A percentile compares a stretch with the other conserved stretches of the same genome.
Evolutionary conservation across 768 basidiomycete species (phyloP).

Genomic region (Myochromella boudieri): DNA sequence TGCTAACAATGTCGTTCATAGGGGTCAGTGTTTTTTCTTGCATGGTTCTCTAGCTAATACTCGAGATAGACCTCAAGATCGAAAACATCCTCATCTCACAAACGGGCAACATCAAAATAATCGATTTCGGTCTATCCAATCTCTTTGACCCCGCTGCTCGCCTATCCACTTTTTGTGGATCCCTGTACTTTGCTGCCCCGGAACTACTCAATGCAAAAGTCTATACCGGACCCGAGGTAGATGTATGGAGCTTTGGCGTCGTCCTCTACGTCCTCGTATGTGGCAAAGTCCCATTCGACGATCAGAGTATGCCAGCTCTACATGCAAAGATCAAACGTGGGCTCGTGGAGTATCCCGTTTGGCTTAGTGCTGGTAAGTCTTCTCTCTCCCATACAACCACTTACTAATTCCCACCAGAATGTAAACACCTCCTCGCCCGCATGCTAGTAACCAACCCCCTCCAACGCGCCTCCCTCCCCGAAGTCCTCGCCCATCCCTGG

Average conservation of each 20-base stretch:
- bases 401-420: slow-evolving; percentile 57
- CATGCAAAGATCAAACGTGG: slow-evolving; percentile 99
- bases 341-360: slow-evolving; percentile 94
- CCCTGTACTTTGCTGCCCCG: slow-evolving; percentile 97
- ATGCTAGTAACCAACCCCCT: slow-evolving; percentile 97
- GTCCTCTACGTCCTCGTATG: slow-evolving; percentile 97
- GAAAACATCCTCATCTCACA: slow-evolving; percentile 99
- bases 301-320: slow-evolving; percentile 98
- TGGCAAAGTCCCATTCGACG: slow-evolving; percentile 98
- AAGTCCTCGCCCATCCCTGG: slow-evolving; percentile 89
- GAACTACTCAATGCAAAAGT: slow-evolving; percentile 96
- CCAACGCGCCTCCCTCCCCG: slow-evolving; percentile 76
- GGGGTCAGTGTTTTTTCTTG: slow-evolving; percentile 49
- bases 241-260: slow-evolving; percentile 99
- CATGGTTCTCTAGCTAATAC: not conserved
- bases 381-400: not conserved
- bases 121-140: slow-evolving; percentile 98
- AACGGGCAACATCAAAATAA: slow-evolving; percentile 99
- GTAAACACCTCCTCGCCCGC: slow-evolving; percentile 87
- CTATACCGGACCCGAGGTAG: slow-evolving; percentile 97
- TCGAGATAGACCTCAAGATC: slow-evolving; percentile 83
- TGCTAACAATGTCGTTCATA: slow-evolving; percentile 95
- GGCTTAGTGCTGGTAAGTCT: slow-evolving; percentile 85
- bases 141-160: slow-evolving; percentile 81
- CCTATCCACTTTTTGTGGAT: slow-evolving; percentile 95